phyloP scores from a whole-genome alignment of 331 rosid genomes.

The Phaseolus coccineus region DNA sequence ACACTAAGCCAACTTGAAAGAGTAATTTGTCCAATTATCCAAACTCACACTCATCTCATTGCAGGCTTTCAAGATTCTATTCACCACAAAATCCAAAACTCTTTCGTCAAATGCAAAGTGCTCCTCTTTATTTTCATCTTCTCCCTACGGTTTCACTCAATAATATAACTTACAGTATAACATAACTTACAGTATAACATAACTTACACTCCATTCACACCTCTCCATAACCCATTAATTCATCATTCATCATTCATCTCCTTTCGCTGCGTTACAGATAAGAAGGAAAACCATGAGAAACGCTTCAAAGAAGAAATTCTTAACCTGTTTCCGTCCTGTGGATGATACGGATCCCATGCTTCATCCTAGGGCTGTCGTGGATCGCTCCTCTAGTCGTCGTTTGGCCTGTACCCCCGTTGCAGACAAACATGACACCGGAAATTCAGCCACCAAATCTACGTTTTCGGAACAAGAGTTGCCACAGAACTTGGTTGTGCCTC shows the following conservation, averaged over 20 bases:
- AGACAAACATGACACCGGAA: constrained; percentile 20
- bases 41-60: neutral
- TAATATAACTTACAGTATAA: neutral
- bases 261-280: neutral
- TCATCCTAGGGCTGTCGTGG: neutral
- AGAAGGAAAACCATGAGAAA: neutral
- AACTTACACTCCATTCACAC: too few species aligned
- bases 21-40: neutral
- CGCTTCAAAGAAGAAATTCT: constrained; percentile 3
- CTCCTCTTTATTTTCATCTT: constrained; percentile 7
- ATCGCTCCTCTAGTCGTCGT: constrained; percentile 41
- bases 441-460: constrained; percentile 33
- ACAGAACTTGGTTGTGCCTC: constrained; percentile 23
- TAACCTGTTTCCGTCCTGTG: constrained; percentile 28
- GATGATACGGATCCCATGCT: neutral
- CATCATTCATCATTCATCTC: neutral
- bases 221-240: neutral
- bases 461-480: constrained; percentile 32
- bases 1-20: neutral
- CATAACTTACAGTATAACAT: too few species aligned
- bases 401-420: constrained; percentile 35
- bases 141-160: neutral
- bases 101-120: constrained; percentile 29
- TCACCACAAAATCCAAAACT: neutral
- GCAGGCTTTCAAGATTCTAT: neutral